Percentiles rank a stretch among this genome's conserved stretches.
These are phyloP conservation scores for Chrysochromulina parva DNA, from an alignment of 78 protist genomes.

Conservation along the genomic window DNA sequence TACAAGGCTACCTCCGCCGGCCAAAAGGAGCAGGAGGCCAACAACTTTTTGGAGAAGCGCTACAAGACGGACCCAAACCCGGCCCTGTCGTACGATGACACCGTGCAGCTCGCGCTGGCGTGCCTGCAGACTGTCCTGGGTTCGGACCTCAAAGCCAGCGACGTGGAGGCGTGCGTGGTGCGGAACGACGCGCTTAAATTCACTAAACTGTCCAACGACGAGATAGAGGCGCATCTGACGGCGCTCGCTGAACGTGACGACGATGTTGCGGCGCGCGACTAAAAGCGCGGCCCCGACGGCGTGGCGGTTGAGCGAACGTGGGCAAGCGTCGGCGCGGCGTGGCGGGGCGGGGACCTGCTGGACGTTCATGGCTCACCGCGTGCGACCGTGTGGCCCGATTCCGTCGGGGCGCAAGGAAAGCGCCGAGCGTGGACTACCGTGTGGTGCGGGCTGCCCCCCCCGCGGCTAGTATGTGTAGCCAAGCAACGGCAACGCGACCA, in stretches of 20 bases:
- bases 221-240: slow-evolving; percentile 84
- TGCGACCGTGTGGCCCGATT: too few relatives aligned
- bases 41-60: slow-evolving; percentile 92
- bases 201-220: slow-evolving; percentile 58
- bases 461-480: too few relatives aligned
- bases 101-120: slow-evolving; percentile 84
- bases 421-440: too few relatives aligned
- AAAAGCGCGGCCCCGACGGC: not conserved
- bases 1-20: slow-evolving; percentile 88
- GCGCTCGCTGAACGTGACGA: slow-evolving; percentile 74
- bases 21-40: slow-evolving; percentile 91
- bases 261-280: not conserved
- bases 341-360: too few relatives aligned
- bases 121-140: slow-evolving; percentile 82
- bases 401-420: too few relatives aligned
- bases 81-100: slow-evolving; percentile 65
- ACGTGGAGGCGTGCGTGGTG: slow-evolving; percentile 60
- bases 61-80: slow-evolving; percentile 74
- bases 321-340: too few relatives aligned
- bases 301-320: too few relatives aligned
- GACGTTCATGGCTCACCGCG: too few relatives aligned
- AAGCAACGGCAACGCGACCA: too few relatives aligned
- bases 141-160: slow-evolving; percentile 87
- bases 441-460: too few relatives aligned
- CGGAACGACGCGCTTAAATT: slow-evolving; percentile 51